These are phyloP conservation scores for Microsporum canis DNA, from an alignment of 2,329 filamentous ascomycete genomes.

Conservation along the genomic window DNA sequence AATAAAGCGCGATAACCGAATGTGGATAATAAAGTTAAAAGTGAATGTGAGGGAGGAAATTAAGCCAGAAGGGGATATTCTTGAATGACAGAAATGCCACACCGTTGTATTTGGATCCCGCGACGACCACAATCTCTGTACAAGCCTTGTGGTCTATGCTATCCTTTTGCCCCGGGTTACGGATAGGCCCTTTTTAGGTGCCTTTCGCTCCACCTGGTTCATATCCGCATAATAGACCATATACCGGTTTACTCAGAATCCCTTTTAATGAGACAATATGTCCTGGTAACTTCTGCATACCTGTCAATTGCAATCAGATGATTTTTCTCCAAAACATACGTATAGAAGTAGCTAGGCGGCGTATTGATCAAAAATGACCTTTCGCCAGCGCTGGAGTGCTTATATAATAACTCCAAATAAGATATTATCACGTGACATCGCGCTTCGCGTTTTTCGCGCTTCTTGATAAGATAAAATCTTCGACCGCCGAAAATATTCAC, in stretches of 20 bases:
- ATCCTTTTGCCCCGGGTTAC: not conserved
- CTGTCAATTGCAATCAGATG: not conserved
- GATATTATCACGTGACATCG: not conserved
- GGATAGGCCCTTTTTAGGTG: not conserved
- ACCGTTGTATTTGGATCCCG: not conserved
- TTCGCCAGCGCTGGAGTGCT: not conserved
- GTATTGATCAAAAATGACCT: not conserved
- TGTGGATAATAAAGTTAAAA: not conserved
- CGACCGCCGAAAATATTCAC: not conserved
- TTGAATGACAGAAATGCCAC: not conserved
- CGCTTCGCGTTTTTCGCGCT: conserved; percentile 4
- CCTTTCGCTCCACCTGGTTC: not conserved
- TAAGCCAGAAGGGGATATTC: not conserved
- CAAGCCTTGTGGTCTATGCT: not conserved
- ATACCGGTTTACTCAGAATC: not conserved
- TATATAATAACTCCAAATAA: not conserved
- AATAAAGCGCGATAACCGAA: conserved; percentile 35
- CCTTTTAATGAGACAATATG: not conserved
- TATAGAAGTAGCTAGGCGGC: not conserved
- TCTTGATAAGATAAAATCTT: not conserved
- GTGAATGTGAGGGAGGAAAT: not conserved
- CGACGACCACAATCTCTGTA: not conserved
- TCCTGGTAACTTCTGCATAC: not conserved
- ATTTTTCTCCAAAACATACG: not conserved
- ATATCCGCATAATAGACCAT: not conserved